Evolutionary conservation across 495 filamentous ascomycete species (phyloP), one percentile per base, ranked within the genome.

Genomic region (Aspergillus heteromorphus): DNA sequence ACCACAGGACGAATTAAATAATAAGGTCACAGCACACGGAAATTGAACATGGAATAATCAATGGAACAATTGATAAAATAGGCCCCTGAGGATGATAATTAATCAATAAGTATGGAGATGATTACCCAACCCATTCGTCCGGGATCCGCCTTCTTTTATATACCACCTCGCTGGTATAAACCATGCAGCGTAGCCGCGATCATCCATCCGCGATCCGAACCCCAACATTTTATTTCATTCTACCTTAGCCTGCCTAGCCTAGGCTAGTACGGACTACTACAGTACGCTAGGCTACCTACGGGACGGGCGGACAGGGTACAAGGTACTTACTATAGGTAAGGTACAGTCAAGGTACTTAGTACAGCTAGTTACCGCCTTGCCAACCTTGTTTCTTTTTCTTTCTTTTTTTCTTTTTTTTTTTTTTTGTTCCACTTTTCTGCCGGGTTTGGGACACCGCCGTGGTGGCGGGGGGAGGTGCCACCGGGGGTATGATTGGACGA

Each of bases 351-450:
- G n/a, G n/a, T n/a, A n/a, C n/a, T n/a, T n/a, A n/a, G n/a, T n/a
- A n/a, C n/a, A n/a, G n/a, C n/a, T n/a, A n/a, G 30, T 9, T 2
- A 8, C 7, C 9, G 30, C 30, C 30, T 34, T 2, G 9, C 30
- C 10, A 34, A n/a, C n/a, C n/a, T 34, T 34, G 30, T 31, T 18
- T 17, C 27, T 40, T 1, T 13, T 16, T 21, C 16, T 41, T 48
- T 23, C 17, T 38, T 29, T 30, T 18, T 20, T 40, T 16, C 48
- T 52, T 45, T 53, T 54, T 47, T 18, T 21, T 21, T 51, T 42
- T 48, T 4, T n/a, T n/a, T n/a, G n/a, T n/a, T n/a, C n/a, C n/a
- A n/a, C n/a, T 27, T 57, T 57, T 57, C 55, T 62, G 55, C 59
- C 55, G 41, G 49, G 20, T 48, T 21, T 23, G 34, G 41, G n/a